Percentiles rank a stretch among this genome's conserved stretches.
Conservation (phyloP, 1,284 basidiomycete species). For the Microbotryum saponariae region DNA sequence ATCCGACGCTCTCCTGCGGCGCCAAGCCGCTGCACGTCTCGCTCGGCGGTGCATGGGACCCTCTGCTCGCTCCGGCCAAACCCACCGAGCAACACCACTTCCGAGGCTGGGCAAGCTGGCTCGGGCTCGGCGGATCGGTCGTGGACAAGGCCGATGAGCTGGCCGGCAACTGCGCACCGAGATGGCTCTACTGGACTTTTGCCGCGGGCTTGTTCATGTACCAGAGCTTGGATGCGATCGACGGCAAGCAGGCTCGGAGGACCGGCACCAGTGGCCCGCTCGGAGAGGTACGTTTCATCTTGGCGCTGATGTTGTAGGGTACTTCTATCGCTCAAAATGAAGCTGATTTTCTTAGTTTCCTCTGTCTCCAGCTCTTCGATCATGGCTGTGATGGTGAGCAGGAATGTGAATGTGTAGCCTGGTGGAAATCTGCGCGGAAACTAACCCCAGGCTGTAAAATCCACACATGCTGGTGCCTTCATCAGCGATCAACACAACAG, state of each 20-base stretch:
- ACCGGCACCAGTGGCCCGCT: conserved; percentile 89
- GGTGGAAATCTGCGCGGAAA: neutral
- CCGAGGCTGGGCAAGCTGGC: neutral
- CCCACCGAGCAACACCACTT: conserved; percentile 1
- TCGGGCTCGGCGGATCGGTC: neutral
- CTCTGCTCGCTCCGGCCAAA: conserved; percentile 29
- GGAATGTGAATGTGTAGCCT: neutral
- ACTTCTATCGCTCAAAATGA: neutral
- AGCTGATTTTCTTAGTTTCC: neutral
- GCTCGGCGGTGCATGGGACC: conserved; percentile 36
- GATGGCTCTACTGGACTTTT: conserved; percentile 81
- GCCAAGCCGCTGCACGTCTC: conserved; percentile 32
- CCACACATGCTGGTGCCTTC: conserved; percentile 51
- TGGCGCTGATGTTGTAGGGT: no score
- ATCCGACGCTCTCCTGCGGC: conserved; percentile 48
- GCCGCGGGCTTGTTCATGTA: conserved; percentile 83
- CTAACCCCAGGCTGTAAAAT: conserved; percentile 1
- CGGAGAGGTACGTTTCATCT: conserved; percentile 2
- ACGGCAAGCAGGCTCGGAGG: conserved; percentile 74
- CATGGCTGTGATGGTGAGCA: conserved; percentile 57
- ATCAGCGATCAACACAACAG: conserved; percentile 86
- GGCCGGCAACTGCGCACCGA: conserved; percentile 57
- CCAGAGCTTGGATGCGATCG: conserved; percentile 81
- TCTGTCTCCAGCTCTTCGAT: conserved; percentile 69
- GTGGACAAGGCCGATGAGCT: neutral